Base-by-base conservation (phyloP, 169 alveolate species). In the Plasmodium malariae region DNA sequence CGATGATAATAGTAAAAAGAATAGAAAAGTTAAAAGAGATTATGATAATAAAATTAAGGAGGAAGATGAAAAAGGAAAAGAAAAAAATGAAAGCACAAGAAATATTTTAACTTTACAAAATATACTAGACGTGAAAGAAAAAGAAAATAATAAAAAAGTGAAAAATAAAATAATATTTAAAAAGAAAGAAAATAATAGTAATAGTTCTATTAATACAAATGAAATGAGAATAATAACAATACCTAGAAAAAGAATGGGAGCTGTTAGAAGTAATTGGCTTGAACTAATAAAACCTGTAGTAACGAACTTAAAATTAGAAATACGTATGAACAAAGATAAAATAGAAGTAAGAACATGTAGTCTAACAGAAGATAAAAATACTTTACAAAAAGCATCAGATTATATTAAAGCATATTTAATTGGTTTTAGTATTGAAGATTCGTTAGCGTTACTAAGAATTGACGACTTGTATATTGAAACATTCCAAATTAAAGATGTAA, bases 381-480 rank as follows among this genome's bases (percentile, higher is more conserved):
- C 87, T 69, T 95, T 98, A 28, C 96, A 98, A 93, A 98, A 97
- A 94, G 97, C 98, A 70, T 98, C 97, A 67, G 99, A 98, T 93
- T 98, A 97, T 93, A 88, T 98, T 21, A 97, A 97, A 67, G 99
- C 99, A 30, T 99, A 98, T 88, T 96, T 98, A 98, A 94, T 98
- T 72, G 99, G 99, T 34, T 99, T 98, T 89, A 99, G 98, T 80
- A 94, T 98, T 24, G 98, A 98, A 90, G 99, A 99, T 94, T 98
- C 99, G 3, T 97, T 98, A 55, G 99, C 99, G 19, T 93, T 99
- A 83, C 94, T 99, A 36, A 91, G 99, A 83, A 94, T 98, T 71
- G 99, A 98, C 73, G 99, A 98, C 90, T 95, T 99, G 65, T 98
- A 98, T 93, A 92, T 98, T 32, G 99, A 98, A 94, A 96, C 99